Evolutionary conservation across 306 rosid species (phyloP).

Genomic region (Senna tora): DNA sequence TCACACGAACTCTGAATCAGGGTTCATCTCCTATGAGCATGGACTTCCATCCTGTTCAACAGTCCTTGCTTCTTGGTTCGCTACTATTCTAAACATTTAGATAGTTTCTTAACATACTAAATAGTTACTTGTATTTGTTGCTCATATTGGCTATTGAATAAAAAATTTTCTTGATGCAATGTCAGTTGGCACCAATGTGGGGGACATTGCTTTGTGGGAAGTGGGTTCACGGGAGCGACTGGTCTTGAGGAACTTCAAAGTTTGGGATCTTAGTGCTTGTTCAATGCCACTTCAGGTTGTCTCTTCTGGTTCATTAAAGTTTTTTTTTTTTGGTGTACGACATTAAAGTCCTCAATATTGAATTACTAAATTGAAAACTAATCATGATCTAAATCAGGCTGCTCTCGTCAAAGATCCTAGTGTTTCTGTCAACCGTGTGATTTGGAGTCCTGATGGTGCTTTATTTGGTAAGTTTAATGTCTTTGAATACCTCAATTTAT

Average conservation of each 20-base stretch:
- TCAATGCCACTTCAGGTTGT: slow-evolving; percentile 87
- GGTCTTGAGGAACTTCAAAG: slow-evolving; percentile 83
- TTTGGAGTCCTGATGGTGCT: slow-evolving; percentile 96
- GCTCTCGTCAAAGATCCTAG: slow-evolving; percentile 92
- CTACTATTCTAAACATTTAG: slow-evolving; percentile 20
- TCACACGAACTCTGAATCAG: slow-evolving; percentile 75
- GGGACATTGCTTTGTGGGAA: slow-evolving; percentile 96
- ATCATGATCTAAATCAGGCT: slow-evolving; percentile 57
- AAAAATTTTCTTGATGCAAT: slow-evolving; percentile 26
- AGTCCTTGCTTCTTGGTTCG: slow-evolving; percentile 86
- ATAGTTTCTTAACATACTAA: slow-evolving; percentile 26
- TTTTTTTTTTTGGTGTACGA: too few relatives aligned
- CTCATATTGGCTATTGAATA: slow-evolving; percentile 26
- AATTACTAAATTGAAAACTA: slow-evolving; percentile 37
- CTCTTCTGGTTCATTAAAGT: slow-evolving; percentile 30
- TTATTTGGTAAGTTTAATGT: slow-evolving; percentile 67
- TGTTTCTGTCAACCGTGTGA: slow-evolving; percentile 90
- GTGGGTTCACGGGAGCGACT: slow-evolving; percentile 83
- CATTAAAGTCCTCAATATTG: background rate
- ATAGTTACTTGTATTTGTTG: slow-evolving; percentile 23
- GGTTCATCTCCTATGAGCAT: slow-evolving; percentile 99
- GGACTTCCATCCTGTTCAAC: slow-evolving; percentile 98
- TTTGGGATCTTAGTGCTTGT: slow-evolving; percentile 88
- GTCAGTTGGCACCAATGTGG: slow-evolving; percentile 89
- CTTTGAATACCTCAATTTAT: slow-evolving; percentile 25